Base-by-base conservation (phyloP, 2,329 filamentous ascomycete genomes). In the Phaeoacremonium minimum region DNA sequence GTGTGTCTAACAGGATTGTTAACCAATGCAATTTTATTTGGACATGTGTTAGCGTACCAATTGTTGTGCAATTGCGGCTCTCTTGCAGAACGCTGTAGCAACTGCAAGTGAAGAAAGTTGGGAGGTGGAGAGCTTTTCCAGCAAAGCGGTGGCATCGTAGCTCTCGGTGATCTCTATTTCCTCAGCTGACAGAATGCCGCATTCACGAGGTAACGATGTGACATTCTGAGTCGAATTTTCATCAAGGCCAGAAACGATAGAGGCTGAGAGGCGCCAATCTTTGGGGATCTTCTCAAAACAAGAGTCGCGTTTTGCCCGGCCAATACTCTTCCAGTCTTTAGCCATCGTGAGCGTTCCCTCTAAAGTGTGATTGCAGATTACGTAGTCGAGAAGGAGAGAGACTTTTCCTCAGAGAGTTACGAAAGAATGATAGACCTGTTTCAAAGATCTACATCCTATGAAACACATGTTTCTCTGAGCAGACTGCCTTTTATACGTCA, bases 261-360 rank as follows among this genome's bases (percentile, higher is more conserved):
- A 30, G 7, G 44, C 30, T 1, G 61, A 51, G 2, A 66, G 51
- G 12, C 43, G 48, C 15, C 58, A 42, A 4, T 44, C 38, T 2
- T 28, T 22, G 2, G 63, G 63, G 2, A 66, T 53, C 30, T 51
- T 55, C 19, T 48, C 39, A 5, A 49, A 47, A 16, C 65, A 58
- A 6, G 59, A 53, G 1, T 50, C 47, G 15, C 53, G 38, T 4
- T 73, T 73, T 36, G 55, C 53, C n/a, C 58, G 59, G 4, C 56
- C 61, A 16, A 67, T 53, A 5, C 56, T 46, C 46, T 71, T 58
- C 69, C 69, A 73, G 9, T 26, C 22, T 26, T 26, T n/a, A 26
- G n/a, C 22, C n/a, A n/a, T n/a, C n/a, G n/a, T n/a, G n/a, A n/a
- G n/a, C n/a, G n/a, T n/a, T n/a, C n/a, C n/a, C n/a, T n/a, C n/a